Evolutionary conservation across 306 rosid genomes (phyloP), one percentile per base, ranked within the genome.

Genomic region (Casuarina cunninghamiana): DNA sequence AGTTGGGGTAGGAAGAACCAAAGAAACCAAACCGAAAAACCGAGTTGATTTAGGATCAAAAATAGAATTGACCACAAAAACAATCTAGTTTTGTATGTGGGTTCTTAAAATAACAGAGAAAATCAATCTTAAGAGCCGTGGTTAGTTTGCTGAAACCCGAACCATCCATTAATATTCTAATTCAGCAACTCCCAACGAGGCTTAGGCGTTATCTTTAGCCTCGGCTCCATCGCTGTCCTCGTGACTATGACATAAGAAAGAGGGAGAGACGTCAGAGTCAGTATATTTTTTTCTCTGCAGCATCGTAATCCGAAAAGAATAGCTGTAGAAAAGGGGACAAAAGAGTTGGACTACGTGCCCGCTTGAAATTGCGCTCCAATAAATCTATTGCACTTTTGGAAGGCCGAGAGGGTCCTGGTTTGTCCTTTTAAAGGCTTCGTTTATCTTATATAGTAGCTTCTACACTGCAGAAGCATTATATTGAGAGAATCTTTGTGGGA

Each of bases 291-390:
- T 44, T 44, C 1, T 44, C 0, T 44, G 48, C 48, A 4, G 8
- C 45, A 51, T 26, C 21, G 16, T 42, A 42, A 78, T 32, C 50
- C 53, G 43, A 6, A 49, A 53, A 48, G 37, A 68, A 57, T 37
- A 42, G 51, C 48, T 62, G 74, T 73, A 87, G 54, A 76, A 75
- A 75, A 77, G 73, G 77, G 19, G 68, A 73, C 57, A 75, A 60
- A 78, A 74, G 60, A 15, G 45, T 83, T 45, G 90, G 82, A 78
- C 50, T 42, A 35, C 46, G 91, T 87, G 84, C 82, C 83, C 51
- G n/a, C 75, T 68, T 73, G 41, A 79, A 48, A 48, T 73, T 35
- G 45, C 35, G 70, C 63, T 71, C 43, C 41, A 53, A 68, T 58
- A 73, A 79, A 69, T 80, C 88, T 66, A 72, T 69, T 41, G 50